Evolutionary conservation across 768 basidiomycete species (phyloP).

Genomic region (Tulasnella sp.): DNA sequence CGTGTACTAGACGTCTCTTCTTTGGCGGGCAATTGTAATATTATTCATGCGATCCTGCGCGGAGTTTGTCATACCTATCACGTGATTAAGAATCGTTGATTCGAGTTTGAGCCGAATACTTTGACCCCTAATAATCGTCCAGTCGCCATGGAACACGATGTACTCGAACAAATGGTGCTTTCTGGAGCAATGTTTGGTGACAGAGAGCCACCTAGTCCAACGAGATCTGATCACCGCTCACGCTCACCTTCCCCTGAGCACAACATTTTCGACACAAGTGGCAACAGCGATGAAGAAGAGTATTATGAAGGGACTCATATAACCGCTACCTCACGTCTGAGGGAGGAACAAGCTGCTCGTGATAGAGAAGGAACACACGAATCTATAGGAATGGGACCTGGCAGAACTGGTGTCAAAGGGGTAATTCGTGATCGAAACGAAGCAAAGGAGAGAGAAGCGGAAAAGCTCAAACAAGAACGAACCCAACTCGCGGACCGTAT

Average conservation of each 20-base stretch:
- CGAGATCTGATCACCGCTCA: slow-evolving; percentile 34
- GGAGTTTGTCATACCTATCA: no score
- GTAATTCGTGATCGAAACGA: slow-evolving; percentile 74
- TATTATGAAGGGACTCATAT: slow-evolving; percentile 21
- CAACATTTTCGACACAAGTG: slow-evolving; percentile 29
- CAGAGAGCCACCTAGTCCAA: slow-evolving; percentile 49
- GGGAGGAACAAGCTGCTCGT: no score
- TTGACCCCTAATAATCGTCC: no score
- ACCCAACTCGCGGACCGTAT: slow-evolving; percentile 41
- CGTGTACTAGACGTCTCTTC: no score
- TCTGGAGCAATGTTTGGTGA: slow-evolving; percentile 67
- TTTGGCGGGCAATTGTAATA: no score
- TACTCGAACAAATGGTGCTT: slow-evolving; percentile 60
- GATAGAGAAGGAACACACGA: slow-evolving; percentile 31
- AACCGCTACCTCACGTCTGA: not conserved
- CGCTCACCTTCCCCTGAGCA: slow-evolving; percentile 34
- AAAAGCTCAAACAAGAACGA: slow-evolving; percentile 39
- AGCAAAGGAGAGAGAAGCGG: slow-evolving; percentile 35
- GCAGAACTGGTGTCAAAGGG: slow-evolving; percentile 78
- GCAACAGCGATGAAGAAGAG: slow-evolving; percentile 35
- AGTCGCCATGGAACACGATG: slow-evolving; percentile 23
- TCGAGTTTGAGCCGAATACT: no score
- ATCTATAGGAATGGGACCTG: slow-evolving; percentile 74
- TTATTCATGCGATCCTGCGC: no score
- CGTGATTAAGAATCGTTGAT: no score